These are phyloP conservation scores for Avicennia marina DNA, from an alignment of 257 asterid species.

Conservation along the genomic window DNA sequence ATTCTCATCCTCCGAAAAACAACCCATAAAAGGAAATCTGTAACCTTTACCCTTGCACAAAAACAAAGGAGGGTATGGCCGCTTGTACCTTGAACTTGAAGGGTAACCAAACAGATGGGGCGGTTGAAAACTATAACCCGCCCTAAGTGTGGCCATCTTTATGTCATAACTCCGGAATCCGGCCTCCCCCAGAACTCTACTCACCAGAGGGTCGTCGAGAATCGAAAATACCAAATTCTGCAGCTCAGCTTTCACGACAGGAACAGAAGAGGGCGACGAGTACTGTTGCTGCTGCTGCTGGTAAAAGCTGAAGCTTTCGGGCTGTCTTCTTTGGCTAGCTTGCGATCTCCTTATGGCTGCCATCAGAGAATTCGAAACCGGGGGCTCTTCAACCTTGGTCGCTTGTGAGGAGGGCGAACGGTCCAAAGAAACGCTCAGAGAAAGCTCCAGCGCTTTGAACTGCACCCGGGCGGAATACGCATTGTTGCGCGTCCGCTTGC, in stretches of 20 bases:
- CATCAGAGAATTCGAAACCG: slow-evolving; percentile 83
- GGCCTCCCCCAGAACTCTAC: slow-evolving; percentile 82
- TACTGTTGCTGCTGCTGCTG: slow-evolving; percentile 50
- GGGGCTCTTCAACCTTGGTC: slow-evolving; percentile 61
- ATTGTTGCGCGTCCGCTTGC: slow-evolving; percentile 54
- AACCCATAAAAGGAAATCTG: slow-evolving; percentile 65
- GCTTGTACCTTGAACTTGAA: slow-evolving; percentile 51
- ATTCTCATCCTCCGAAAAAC: slow-evolving; percentile 58
- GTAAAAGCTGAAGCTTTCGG: slow-evolving; percentile 62
- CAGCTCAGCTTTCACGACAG: slow-evolving; percentile 77
- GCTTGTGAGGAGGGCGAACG: slow-evolving; percentile 53
- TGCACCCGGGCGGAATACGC: slow-evolving; percentile 67
- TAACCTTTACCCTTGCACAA: slow-evolving; percentile 46
- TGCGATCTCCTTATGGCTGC: slow-evolving; percentile 90
- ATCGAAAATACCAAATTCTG: slow-evolving; percentile 62
- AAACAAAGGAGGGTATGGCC: slow-evolving; percentile 56
- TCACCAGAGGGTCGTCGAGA: slow-evolving; percentile 87
- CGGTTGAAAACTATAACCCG: slow-evolving; percentile 34
- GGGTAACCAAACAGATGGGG: slow-evolving; percentile 50
- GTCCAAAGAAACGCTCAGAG: slow-evolving; percentile 62
- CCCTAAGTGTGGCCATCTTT: slow-evolving; percentile 59
- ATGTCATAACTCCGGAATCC: slow-evolving; percentile 83
- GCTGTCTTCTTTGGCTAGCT: slow-evolving; percentile 81
- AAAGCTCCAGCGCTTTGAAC: slow-evolving; percentile 86
- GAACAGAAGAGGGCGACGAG: slow-evolving; percentile 47